Evolutionary conservation across 495 filamentous ascomycete species (phyloP).

Genomic region (Xylaria nigripes): DNA sequence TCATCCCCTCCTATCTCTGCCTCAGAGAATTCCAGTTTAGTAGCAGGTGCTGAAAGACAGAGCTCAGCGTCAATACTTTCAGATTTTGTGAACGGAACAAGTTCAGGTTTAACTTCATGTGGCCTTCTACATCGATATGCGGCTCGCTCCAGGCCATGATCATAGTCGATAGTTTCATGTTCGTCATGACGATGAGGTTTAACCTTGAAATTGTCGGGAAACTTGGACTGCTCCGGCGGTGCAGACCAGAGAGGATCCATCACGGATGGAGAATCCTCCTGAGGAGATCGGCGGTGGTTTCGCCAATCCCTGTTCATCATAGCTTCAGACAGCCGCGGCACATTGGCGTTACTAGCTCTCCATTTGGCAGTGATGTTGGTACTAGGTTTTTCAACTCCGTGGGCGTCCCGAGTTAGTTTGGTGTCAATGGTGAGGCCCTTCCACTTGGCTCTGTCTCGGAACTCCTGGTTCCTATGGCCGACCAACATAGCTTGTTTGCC

Average conservation of each 20-base stretch:
- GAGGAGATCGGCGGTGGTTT: neutral
- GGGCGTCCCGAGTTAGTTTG: neutral
- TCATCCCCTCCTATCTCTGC: conserved; percentile 5
- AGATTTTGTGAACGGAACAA: neutral
- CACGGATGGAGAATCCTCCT: neutral
- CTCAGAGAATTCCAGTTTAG: conserved; percentile 5
- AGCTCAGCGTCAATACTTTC: conserved; percentile 2
- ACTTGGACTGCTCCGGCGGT: conserved; percentile 3
- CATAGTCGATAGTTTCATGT: neutral
- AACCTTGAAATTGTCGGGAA: neutral
- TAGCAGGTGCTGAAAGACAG: conserved; percentile 10
- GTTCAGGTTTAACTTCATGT: conserved; percentile 5
- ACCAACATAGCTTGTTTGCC: neutral
- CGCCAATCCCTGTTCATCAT: conserved; percentile 13
- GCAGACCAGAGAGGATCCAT: neutral
- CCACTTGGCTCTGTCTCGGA: neutral
- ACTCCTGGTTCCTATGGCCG: neutral
- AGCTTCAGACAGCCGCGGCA: conserved; percentile 3
- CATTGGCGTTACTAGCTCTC: neutral
- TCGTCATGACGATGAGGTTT: conserved; percentile 1
- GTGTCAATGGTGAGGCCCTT: neutral
- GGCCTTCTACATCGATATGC: conserved; percentile 6
- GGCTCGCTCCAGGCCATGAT: conserved; percentile 1
- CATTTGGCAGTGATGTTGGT: neutral
- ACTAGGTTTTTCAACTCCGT: neutral